Evolutionary conservation across 2,329 filamentous ascomycete genomes (phyloP), one percentile per base, ranked within the genome.

Genomic region (Aschersonia sp.): DNA sequence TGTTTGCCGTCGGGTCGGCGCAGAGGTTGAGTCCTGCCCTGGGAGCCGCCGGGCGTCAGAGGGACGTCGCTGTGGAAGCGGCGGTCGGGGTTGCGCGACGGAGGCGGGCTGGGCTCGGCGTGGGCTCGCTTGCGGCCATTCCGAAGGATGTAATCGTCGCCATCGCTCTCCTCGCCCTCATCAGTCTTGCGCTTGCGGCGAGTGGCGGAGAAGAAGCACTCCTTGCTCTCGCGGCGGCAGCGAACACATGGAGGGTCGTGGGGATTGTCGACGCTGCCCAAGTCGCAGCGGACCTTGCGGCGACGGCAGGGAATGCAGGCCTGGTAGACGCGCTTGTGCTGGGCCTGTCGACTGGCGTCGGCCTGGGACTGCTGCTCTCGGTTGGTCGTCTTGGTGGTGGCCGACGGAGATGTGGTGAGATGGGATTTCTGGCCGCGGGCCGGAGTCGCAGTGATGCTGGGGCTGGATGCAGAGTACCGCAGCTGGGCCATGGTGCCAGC

Each of bases 181-280:
- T 73, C 78, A 44, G 75, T 75, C 73, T 92, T 94, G 61, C 88
- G 80, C 79, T 97, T 97, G 60, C 92, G 81, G 46, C 92, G 78
- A 33, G 89, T 97, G 22, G 88, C 87, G 52, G 88, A 94, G 71
- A 98, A 98, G 74, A 84, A 94, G 71, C 92, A 98, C 58, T 95
- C 84, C 65, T 97, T 97, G 69, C 83, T 87, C 71, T 98, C 92
- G 55, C 92, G 82, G 47, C 88, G 83, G 63, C 92, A 98, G 60
- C 92, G 81, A 50, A 90, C 85, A 64, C 92, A 98, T 2, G 92
- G 92, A 48, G 90, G 90, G 57, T 94, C 87, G 65, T 89, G 81
- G 30, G 92, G 92, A 58, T 92, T 90, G 67, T 97, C 92, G 61
- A 97, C 90, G 58, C 82, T 84, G 49, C 77, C 77, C 6, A 81